These are phyloP conservation scores for Hypoxylon perforatum DNA, from an alignment of 495 filamentous ascomycete species.

Conservation along the genomic window DNA sequence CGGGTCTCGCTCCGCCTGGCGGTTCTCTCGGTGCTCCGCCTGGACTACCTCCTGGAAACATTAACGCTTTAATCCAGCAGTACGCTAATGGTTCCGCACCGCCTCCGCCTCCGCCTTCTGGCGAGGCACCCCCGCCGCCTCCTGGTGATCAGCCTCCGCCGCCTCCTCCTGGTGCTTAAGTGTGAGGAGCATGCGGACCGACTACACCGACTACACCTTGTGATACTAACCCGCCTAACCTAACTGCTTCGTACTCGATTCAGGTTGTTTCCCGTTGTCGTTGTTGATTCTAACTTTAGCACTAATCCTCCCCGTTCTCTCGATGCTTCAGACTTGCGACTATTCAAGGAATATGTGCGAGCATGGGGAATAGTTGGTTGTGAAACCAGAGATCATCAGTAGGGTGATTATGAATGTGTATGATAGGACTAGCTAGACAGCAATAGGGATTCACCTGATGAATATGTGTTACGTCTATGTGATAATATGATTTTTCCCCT, in stretches of 20 bases:
- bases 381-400: not conserved
- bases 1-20: slow-evolving; percentile 71
- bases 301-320: slow-evolving; percentile 14
- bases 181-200: slow-evolving; percentile 24
- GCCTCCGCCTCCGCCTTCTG: slow-evolving; percentile 60
- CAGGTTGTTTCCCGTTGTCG: slow-evolving; percentile 9
- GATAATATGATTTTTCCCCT: not conserved
- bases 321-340: slow-evolving; percentile 1
- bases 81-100: slow-evolving; percentile 70
- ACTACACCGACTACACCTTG: slow-evolving; percentile 18
- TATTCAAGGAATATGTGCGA: not conserved
- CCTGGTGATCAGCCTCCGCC: slow-evolving; percentile 82
- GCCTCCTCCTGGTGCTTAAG: slow-evolving; percentile 69
- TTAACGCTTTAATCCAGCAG: slow-evolving; percentile 75
- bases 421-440: slow-evolving; percentile 47
- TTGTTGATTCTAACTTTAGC: slow-evolving; percentile 16
- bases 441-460: slow-evolving; percentile 19
- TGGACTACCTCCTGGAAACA: slow-evolving; percentile 62
- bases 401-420: slow-evolving; percentile 24
- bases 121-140: slow-evolving; percentile 77
- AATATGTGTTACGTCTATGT: not conserved
- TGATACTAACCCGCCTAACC: slow-evolving; percentile 36
- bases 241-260: slow-evolving; percentile 11
- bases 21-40: slow-evolving; percentile 67
- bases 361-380: not conserved